Conservation (phyloP, 140 eudicot species). For the Flaveria floridana region DNA sequence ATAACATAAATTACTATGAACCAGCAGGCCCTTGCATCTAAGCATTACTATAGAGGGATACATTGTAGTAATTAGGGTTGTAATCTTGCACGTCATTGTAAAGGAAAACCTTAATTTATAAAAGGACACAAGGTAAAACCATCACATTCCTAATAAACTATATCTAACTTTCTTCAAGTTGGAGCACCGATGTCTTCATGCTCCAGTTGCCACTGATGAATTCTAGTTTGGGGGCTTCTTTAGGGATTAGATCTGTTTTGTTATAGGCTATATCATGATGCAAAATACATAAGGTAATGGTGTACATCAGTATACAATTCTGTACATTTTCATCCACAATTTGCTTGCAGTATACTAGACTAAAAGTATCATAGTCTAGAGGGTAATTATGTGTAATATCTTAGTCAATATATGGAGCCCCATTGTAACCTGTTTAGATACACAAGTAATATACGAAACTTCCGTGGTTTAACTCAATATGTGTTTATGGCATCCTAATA, state of each 20-base stretch:
- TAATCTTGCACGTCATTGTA: not conserved
- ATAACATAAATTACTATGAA: not conserved
- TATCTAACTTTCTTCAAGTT: not conserved
- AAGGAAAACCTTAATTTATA: not conserved
- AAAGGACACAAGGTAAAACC: not conserved
- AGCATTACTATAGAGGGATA: not conserved
- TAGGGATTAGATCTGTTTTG: not conserved
- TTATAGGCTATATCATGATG: not conserved
- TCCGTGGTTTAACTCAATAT: slow-evolving; percentile 6
- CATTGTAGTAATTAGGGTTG: not conserved
- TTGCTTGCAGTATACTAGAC: not conserved
- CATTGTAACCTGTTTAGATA: not conserved
- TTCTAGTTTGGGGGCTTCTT: not conserved
- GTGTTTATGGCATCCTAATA: slow-evolving; percentile 12
- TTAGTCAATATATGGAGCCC: not conserved
- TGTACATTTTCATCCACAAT: slow-evolving; percentile 15
- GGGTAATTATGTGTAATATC: slow-evolving; percentile 1
- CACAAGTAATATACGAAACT: not conserved
- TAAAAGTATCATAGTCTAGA: not conserved
- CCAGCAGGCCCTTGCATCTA: not conserved
- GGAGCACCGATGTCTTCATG: not conserved
- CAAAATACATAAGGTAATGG: not conserved
- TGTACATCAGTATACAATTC: not conserved
- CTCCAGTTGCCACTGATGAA: not conserved
- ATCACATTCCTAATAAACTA: not conserved